Base-by-base conservation (phyloP, 202 grass and related monocot species). In the Schoenoplectus triqueter region DNA sequence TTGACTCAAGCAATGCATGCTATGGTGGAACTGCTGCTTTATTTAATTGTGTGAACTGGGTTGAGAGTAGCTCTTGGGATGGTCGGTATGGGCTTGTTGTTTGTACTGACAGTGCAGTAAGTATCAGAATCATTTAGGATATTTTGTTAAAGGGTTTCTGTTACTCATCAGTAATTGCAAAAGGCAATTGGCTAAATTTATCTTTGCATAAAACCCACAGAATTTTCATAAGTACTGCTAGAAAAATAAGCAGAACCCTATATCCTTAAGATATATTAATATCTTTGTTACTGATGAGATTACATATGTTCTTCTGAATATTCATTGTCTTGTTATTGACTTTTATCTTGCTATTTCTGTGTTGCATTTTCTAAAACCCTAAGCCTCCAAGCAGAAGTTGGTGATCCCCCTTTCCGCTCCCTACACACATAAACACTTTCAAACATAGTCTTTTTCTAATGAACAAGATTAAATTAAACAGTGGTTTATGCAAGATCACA, bases 11-110 rank as follows among this genome's bases (percentile, higher is more conserved):
- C 69, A 98, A 98, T 88, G 95, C 95, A 31, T 98, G 95, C 40
- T 98, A 98, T 85, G 95, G 95, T 72, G 93, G 95, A 69, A 98
- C 95, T 68, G 91, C 95, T 86, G 93, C 95, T 50, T 85, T 98
- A 71, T 88, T 98, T 71, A 98, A 95, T 73, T 98, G 95, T 82
- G 93, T 95, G 40, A 98, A 95, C 62, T 98, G 95, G 95, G 92
- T 95, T 6, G 95, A 98, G 82, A 98, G 95, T 84, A 95, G 65
- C 45, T 95, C 92, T 55, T 98, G 92, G 92, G 95, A 98, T 71
- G 95, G 95, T 0, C 92, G 95, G 22, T 98, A 93, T 80, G 93
- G 95, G 4, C 90, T 98, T 22, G 95, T 93, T 89, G 91, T 98
- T 86, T 98, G 95, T 87, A 93, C 95, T 56, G 95, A 98, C 62